Percentiles rank a stretch among this genome's conserved stretches.
Evolutionary conservation across 2,329 filamentous ascomycete genomes (phyloP).

Genomic region (Ophiostoma sp.): DNA sequence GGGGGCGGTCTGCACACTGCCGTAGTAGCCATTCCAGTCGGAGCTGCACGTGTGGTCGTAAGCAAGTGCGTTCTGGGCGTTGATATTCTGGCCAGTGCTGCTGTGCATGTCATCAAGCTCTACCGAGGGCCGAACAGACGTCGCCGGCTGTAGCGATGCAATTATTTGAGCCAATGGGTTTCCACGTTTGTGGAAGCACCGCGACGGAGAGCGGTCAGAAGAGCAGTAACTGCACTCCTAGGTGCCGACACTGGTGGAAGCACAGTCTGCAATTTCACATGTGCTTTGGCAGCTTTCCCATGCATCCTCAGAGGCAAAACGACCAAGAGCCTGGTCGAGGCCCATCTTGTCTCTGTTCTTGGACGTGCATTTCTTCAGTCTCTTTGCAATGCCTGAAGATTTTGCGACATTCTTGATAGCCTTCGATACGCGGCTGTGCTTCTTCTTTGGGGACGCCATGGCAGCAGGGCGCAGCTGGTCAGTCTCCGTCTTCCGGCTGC

Average conservation of each 20-base stretch:
- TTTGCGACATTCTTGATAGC: not conserved
- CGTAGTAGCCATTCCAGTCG: too few relatives aligned
- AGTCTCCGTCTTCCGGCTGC: not conserved
- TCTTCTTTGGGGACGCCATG: not conserved
- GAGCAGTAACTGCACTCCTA: not conserved
- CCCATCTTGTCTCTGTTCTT: not conserved
- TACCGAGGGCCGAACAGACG: not conserved
- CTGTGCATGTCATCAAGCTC: not conserved
- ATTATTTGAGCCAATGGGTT: not conserved
- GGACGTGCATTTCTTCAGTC: too few relatives aligned
- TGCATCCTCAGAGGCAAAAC: not conserved
- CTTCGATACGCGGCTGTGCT: not conserved
- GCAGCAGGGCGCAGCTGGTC: not conserved
- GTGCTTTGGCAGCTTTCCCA: not conserved
- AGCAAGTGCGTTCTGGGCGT: not conserved
- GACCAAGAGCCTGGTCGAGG: not conserved
- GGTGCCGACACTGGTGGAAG: not conserved
- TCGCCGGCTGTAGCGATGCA: not conserved
- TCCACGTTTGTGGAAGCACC: not conserved
- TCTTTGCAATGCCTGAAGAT: not conserved
- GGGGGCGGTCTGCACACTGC: too few relatives aligned
- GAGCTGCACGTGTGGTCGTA: too few relatives aligned
- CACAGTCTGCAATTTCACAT: not conserved
- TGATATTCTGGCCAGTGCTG: not conserved
- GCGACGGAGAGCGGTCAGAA: not conserved